A percentile compares a stretch with the other conserved stretches of the same genome.
Evolutionary conservation across 345 rosid genomes (phyloP).

Genomic region (Eutrema yunnanense): DNA sequence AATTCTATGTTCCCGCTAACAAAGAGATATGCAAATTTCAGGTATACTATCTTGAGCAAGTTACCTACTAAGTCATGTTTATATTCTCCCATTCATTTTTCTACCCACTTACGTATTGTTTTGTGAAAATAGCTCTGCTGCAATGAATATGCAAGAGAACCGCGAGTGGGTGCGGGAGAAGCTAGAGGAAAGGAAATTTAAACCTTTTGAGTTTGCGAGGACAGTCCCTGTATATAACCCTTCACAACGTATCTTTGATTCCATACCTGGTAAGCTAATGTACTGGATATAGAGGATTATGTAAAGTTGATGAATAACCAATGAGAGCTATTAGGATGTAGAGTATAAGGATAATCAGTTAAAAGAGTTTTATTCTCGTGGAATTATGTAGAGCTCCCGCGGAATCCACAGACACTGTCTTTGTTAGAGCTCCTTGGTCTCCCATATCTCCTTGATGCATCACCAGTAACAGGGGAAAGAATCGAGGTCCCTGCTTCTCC

Average conservation of each 20-base stretch:
- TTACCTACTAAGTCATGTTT: background rate
- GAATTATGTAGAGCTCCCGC: conserved; percentile 41
- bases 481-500: conserved; percentile 22
- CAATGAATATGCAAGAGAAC: conserved; percentile 52
- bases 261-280: conserved; percentile 23
- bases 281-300: background rate
- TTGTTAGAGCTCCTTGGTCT: conserved; percentile 75
- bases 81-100: background rate
- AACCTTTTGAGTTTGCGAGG: conserved; percentile 63
- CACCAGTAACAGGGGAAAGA: conserved; percentile 37
- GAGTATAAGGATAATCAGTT: background rate
- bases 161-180: conserved; percentile 59
- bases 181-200: conserved; percentile 56
- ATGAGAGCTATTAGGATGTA: background rate
- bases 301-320: background rate
- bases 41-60: conserved; percentile 36
- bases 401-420: conserved; percentile 72
- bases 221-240: conserved; percentile 61
- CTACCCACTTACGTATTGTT: background rate
- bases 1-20: conserved; percentile 71
- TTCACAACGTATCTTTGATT: conserved; percentile 29
- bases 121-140: conserved; percentile 35
- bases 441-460: conserved; percentile 67
- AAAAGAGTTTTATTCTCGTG: background rate
- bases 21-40: conserved; percentile 36